A percentile compares a stretch with the other conserved stretches of the same genome.
Conservation (phyloP, 202 grass and related monocot genomes). For the Carex arenaria region DNA sequence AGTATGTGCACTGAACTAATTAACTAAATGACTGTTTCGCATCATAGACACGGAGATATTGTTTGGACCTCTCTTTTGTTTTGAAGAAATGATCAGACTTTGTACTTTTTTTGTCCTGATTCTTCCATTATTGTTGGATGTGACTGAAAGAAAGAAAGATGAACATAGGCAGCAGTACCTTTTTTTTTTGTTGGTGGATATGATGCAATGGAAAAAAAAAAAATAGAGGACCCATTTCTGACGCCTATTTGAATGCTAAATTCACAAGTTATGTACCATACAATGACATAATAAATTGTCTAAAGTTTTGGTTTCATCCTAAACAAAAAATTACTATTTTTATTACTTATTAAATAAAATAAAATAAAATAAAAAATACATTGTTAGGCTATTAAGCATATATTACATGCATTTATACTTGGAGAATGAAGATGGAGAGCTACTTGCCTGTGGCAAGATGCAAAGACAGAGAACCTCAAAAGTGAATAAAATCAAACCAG, state of each 20-base stretch:
- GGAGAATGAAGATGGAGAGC: background rate
- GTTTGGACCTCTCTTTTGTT: background rate
- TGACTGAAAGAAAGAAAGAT: slow-evolving; percentile 7
- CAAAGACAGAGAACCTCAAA: slow-evolving; percentile 12
- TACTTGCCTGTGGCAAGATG: background rate
- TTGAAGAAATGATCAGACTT: background rate
- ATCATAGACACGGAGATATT: background rate
- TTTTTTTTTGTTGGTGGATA: background rate
- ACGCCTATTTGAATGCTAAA: background rate
- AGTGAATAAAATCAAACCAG: slow-evolving; percentile 12
- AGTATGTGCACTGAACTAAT: background rate
- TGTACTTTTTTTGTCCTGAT: slow-evolving; percentile 8
- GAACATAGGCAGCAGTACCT: background rate
- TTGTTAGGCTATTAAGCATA: background rate
- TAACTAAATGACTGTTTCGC: background rate
- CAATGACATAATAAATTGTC: background rate
- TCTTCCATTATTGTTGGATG: slow-evolving; percentile 26
- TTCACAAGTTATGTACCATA: background rate
- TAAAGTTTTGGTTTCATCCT: background rate
- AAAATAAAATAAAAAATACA: no score
- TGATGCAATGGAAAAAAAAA: slow-evolving; percentile 19
- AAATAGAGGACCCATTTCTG: background rate
- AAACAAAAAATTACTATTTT: background rate
- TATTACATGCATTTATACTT: background rate
- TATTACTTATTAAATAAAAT: background rate